A percentile compares a stretch with the other conserved stretches of the same genome.
Conservation (phyloP, 2,329 filamentous ascomycete genomes). For the Aureobasidium sp. region DNA sequence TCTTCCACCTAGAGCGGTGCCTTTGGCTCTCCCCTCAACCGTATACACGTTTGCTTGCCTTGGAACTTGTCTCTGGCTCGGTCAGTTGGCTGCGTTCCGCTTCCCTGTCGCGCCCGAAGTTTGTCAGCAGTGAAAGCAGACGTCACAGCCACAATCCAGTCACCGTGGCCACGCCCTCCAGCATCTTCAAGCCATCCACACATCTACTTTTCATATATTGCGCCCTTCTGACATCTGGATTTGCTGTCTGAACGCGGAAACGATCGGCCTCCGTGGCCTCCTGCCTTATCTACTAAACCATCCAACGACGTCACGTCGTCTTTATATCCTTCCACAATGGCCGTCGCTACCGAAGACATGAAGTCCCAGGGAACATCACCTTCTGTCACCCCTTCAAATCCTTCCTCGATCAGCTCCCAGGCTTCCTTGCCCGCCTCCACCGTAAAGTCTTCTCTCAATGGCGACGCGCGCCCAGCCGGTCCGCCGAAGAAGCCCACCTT, state of each 20-base stretch:
- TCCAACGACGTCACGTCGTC: neutral
- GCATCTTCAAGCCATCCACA: neutral
- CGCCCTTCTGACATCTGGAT: neutral
- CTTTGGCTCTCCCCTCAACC: neutral
- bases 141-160: slow-evolving; percentile 9
- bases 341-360: slow-evolving; percentile 2
- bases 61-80: neutral
- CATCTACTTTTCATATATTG: neutral
- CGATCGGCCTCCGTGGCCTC: slow-evolving; percentile 3
- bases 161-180: neutral
- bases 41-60: neutral
- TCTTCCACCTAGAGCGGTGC: neutral
- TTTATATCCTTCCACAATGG: slow-evolving; percentile 1
- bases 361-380: slow-evolving; percentile 4
- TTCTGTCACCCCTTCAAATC: slow-evolving; percentile 10
- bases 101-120: neutral
- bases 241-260: neutral
- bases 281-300: neutral
- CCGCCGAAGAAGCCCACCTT: slow-evolving; percentile 31
- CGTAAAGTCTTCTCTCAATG: slow-evolving; percentile 12
- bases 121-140: slow-evolving; percentile 9
- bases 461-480: slow-evolving; percentile 16
- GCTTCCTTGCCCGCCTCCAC: slow-evolving; percentile 16
- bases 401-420: slow-evolving; percentile 18
- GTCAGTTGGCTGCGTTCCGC: neutral